Evolutionary conservation across 192 early-diverging fungal genomes (phyloP), one percentile per base, ranked within the genome.

Genomic region (Mortierella alpina): DNA sequence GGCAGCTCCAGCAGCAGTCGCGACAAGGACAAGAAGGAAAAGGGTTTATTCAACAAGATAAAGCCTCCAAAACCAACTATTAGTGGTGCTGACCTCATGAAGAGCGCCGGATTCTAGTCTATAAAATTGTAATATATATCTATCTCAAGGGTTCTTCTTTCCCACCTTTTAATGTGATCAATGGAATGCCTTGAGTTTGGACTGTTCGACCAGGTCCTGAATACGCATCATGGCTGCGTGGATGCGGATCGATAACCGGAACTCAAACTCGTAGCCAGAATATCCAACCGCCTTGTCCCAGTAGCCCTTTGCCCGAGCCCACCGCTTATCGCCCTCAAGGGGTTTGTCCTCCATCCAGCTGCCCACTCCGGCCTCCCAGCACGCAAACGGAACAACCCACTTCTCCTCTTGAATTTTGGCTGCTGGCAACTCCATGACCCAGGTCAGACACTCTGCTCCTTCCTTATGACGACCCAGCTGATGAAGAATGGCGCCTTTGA

Each of bases 201-300:
- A 48, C 60, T 72, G 53, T 9, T 79, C 63, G 2, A 55, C 42
- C 51, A 68, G n/a, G 6, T 80, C 76, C 3, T 72, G 57, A 22
- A 80, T 72, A 9, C 59, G 63, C 70, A 80, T 80, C 76, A 68
- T 72, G 45, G 65, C 76, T 4, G 76, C 76, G 42, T 80, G 76
- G 39, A 80, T 80, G 18, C 76, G 76, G 23, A 80, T 65, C 47
- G 76, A 80, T 46, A 80, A 40, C 42, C 85, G 65, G 70, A 83
- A 84, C 73, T 88, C 85, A 77, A 88, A 88, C 62, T 86, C 85
- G 54, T 80, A 88, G n/a, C 81, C 81, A 23, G 63, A 76, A 60
- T 63, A 84, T 3, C 58, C 60, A 44, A 68, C 60, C 6, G 87
- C 82, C 39, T 63, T 73, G 22, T 86, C 87, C 87, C 87, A 88